Percentiles rank a stretch among this genome's conserved stretches.
These are phyloP conservation scores for Myxozyma vanderwaltii DNA, from an alignment of 805 yeast genomes.

Conservation along the genomic window DNA sequence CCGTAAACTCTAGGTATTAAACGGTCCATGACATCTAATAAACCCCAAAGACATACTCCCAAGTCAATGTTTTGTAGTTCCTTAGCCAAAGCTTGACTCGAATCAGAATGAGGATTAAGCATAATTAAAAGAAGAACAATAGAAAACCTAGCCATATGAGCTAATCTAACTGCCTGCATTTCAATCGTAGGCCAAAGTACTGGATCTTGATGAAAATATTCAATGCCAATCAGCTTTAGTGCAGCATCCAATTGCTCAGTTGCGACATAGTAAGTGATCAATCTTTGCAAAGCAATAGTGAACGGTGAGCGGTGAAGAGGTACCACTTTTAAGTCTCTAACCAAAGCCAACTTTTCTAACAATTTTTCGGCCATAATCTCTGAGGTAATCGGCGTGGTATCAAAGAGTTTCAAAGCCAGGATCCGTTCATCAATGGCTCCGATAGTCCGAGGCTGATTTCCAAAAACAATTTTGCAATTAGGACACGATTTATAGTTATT, in stretches of 20 bases:
- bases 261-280: not conserved
- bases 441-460: slow-evolving; percentile 3
- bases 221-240: slow-evolving; percentile 2
- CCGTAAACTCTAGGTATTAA: slow-evolving; percentile 11
- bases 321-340: not conserved
- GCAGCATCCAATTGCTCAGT: not conserved
- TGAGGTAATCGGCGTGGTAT: not conserved
- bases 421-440: slow-evolving; percentile 2
- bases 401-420: not conserved
- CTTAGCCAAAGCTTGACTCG: not conserved
- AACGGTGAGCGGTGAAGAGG: slow-evolving; percentile 17
- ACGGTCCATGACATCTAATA: not conserved
- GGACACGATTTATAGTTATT: slow-evolving; percentile 9
- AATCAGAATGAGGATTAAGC: not conserved
- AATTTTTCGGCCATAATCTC: not conserved
- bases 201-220: slow-evolving; percentile 16
- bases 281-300: not conserved
- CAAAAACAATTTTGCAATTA: slow-evolving; percentile 3
- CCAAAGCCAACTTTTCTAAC: not conserved
- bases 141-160: slow-evolving; percentile 14
- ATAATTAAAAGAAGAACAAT: slow-evolving; percentile 5
- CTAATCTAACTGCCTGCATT: slow-evolving; percentile 8
- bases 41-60: slow-evolving; percentile 15
- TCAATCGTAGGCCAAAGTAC: not conserved
- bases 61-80: slow-evolving; percentile 1